These are phyloP conservation scores for Alisma plantagoaquatica DNA, from an alignment of 106 monocot species.

Conservation along the genomic window DNA sequence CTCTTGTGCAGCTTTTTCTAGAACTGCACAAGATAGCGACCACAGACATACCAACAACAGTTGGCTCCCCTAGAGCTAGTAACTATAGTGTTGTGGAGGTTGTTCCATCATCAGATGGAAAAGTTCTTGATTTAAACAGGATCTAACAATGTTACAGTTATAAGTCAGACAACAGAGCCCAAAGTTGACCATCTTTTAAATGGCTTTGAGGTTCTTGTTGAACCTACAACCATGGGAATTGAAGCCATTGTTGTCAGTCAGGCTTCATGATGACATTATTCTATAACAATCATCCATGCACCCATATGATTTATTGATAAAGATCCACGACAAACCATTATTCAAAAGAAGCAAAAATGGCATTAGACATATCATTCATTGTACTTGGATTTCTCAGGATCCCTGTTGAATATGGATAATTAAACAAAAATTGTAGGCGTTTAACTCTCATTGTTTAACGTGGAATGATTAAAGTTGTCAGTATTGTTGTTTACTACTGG, in stretches of 20 bases:
- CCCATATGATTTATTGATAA: background rate
- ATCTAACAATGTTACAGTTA: too few species aligned
- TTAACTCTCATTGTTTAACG: too few species aligned
- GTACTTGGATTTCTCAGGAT: too few species aligned
- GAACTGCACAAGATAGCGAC: slow-evolving; percentile 40
- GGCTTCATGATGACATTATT: slow-evolving; percentile 53
- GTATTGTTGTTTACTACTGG: slow-evolving; percentile 40
- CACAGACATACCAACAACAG: background rate
- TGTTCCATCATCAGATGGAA: too few species aligned
- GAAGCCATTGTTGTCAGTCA: slow-evolving; percentile 40
- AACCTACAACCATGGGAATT: slow-evolving; percentile 61
- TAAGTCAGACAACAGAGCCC: too few species aligned
- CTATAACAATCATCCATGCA: slow-evolving; percentile 74
- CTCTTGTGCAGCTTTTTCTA: slow-evolving; percentile 46
- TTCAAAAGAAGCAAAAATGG: too few species aligned
- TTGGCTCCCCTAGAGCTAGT: background rate
- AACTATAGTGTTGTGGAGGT: background rate
- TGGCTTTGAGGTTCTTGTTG: slow-evolving; percentile 58
- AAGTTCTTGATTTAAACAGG: background rate
- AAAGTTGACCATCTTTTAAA: slow-evolving; percentile 23
- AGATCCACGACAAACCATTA: too few species aligned
- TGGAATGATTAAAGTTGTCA: too few species aligned
- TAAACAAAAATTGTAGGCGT: too few species aligned
- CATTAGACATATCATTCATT: too few species aligned
- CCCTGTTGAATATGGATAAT: too few species aligned